Conservation (phyloP, 805 yeast species). For the Cyberlindnera petersonii region DNA sequence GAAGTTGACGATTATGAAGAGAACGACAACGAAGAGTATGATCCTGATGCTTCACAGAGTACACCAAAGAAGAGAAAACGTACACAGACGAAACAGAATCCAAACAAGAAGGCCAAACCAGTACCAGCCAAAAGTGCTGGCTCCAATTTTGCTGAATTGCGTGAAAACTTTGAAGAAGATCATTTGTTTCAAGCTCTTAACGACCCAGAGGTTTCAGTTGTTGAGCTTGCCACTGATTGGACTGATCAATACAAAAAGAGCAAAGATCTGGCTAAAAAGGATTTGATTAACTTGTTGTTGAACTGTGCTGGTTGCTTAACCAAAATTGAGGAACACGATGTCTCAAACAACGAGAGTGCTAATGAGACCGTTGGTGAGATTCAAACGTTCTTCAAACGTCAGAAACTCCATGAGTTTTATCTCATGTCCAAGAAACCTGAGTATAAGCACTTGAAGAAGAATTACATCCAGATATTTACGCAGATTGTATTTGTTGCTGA, state of each 20-base stretch:
- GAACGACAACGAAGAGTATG: constrained; percentile 12
- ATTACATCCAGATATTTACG: constrained; percentile 52
- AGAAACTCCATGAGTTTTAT: constrained; percentile 67
- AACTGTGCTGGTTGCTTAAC: constrained; percentile 69
- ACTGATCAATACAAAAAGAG: constrained; percentile 45
- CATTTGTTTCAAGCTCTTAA: constrained; percentile 48
- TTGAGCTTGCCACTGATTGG: constrained; percentile 55
- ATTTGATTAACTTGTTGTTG: constrained; percentile 63
- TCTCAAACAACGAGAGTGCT: constrained; percentile 64
- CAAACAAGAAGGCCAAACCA: constrained; percentile 7
- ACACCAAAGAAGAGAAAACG: constrained; percentile 17
- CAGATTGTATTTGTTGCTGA: constrained; percentile 49
- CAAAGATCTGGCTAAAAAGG: constrained; percentile 48
- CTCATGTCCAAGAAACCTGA: constrained; percentile 48
- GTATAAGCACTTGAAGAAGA: constrained; percentile 46
- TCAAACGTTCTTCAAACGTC: constrained; percentile 56
- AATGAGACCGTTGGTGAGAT: constrained; percentile 70
- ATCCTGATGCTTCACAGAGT: constrained; percentile 17
- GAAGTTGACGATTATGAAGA: constrained; percentile 23
- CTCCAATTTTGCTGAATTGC: constrained; percentile 33
- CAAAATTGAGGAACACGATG: constrained; percentile 71
- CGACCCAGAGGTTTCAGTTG: constrained; percentile 45
- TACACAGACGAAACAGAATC: constrained; percentile 3
- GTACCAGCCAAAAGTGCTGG: constrained; percentile 10
- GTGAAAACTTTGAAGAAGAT: constrained; percentile 43